Evolutionary conservation across 2,329 filamentous ascomycete species (phyloP).

Genomic region (Arthrinium phaeospermum): DNA sequence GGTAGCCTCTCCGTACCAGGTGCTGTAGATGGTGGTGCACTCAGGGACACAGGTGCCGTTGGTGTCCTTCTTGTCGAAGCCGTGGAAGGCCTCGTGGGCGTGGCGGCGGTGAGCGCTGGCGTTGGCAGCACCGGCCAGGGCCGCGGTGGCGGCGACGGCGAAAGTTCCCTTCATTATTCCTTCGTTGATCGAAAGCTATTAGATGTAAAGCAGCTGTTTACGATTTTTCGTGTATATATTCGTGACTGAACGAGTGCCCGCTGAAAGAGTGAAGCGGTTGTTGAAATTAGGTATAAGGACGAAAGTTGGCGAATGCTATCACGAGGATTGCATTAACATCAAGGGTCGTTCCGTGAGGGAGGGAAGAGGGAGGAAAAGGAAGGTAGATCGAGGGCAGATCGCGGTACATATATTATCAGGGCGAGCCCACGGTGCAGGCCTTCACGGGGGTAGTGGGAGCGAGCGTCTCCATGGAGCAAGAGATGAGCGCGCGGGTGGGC

Average conservation of each 20-base stretch:
- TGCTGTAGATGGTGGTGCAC: constrained; percentile 78
- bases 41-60: constrained; percentile 58
- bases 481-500: constrained; percentile 9
- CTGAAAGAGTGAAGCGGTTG: constrained; percentile 88
- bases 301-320: constrained; percentile 54
- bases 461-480: neutral
- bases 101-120: constrained; percentile 67
- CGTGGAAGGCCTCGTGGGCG: constrained; percentile 60
- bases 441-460: constrained; percentile 5
- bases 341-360: constrained; percentile 50
- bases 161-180: constrained; percentile 77
- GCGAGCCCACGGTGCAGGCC: constrained; percentile 21
- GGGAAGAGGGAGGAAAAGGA: constrained; percentile 44
- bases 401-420: constrained; percentile 49
- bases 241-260: constrained; percentile 72
- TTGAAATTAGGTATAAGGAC: constrained; percentile 51
- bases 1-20: constrained; percentile 69
- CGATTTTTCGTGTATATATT: constrained; percentile 30
- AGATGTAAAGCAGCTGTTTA: constrained; percentile 38
- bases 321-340: constrained; percentile 60
- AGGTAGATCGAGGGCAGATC: constrained; percentile 43
- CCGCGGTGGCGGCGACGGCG: constrained; percentile 71
- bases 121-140: constrained; percentile 60
- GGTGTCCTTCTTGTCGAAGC: constrained; percentile 54
- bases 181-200: constrained; percentile 31